Base-by-base conservation (phyloP, 2,329 filamentous ascomycete species). In the Penicillium sp. region DNA sequence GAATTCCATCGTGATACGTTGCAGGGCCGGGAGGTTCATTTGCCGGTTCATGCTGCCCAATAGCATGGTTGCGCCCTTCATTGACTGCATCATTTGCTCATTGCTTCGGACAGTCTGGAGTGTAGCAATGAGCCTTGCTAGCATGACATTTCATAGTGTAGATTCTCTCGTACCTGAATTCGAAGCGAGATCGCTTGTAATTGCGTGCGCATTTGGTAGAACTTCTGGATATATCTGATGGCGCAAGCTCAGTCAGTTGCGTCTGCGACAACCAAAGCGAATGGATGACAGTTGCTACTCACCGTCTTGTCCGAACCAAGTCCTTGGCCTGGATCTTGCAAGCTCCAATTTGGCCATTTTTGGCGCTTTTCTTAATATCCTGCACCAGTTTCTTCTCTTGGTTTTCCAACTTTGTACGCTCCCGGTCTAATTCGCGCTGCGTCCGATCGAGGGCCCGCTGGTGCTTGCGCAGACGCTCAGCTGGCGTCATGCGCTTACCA, bases 71-170 rank as follows among this genome's bases (percentile, higher is more conserved):
- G 95, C 95, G 36, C 95, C 95, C 78, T 97, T 99, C 95, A 99
- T 98, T 9, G 93, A 95, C 77, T 96, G 92, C 93, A 97, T 97
- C 95, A 99, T 99, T 78, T 98, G 94, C 77, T 99, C 95, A 77
- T 99, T 99, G 66, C 93, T 97, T 65, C 95, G 88, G 65, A 98
- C 94, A 51, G 95, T 99, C 91, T 96, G 70, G 18, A 56, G 33
- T 51, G 56, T 44, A 59, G 46, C 55, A 39, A 57, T 54, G 62
- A 40, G 57, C 60, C 56, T 24, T 44, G 44, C 58, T 16, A 35
- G 11, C 13, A 14, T 49, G 27, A 35, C n/a, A 49, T 14, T 33
- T 22, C 50, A 31, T 19, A 14, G 31, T 9, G 41, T 11, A 16
- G 19, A 31, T 27, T 27, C 18, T 27, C 46, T 11, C 76, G 54